A percentile compares a stretch with the other conserved stretches of the same genome.
Evolutionary conservation across 176 grass and related monocot species (phyloP).

Genomic region (Oryza australiensis): DNA sequence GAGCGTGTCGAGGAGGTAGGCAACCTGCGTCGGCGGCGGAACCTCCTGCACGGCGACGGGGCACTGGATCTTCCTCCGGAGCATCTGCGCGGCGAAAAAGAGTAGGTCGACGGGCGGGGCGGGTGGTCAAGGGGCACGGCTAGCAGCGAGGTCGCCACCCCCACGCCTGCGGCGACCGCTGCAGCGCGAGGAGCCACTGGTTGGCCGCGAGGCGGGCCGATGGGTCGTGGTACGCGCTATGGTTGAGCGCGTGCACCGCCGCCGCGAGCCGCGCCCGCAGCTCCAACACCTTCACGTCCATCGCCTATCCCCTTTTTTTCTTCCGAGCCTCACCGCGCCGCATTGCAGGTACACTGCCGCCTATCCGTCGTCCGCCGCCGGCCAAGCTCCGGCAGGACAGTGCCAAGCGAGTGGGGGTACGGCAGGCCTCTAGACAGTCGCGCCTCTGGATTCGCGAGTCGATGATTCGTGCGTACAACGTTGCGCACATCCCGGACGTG

Average conservation of each 20-base stretch:
- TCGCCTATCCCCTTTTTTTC: no score
- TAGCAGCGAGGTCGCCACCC: slow-evolving; percentile 31
- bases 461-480: no score
- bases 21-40: background rate
- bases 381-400: no score
- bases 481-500: no score
- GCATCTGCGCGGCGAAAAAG: slow-evolving; percentile 60
- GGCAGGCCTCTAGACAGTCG: no score
- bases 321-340: no score
- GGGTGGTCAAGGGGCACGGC: slow-evolving; percentile 37
- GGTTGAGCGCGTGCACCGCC: slow-evolving; percentile 59
- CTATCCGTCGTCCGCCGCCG: no score
- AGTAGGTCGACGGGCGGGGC: slow-evolving; percentile 48
- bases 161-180: slow-evolving; percentile 45
- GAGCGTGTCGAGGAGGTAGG: slow-evolving; percentile 58
- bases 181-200: slow-evolving; percentile 51
- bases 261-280: slow-evolving; percentile 61
- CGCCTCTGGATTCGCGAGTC: no score
- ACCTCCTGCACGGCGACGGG: no score
- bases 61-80: slow-evolving; percentile 65
- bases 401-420: no score
- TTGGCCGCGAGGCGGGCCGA: slow-evolving; percentile 28
- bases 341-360: no score
- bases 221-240: slow-evolving; percentile 8
- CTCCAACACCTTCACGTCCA: slow-evolving; percentile 48